Evolutionary conservation across 1,139 yeast genomes (phyloP).

Genomic region (Suhomyces atakaporum): DNA sequence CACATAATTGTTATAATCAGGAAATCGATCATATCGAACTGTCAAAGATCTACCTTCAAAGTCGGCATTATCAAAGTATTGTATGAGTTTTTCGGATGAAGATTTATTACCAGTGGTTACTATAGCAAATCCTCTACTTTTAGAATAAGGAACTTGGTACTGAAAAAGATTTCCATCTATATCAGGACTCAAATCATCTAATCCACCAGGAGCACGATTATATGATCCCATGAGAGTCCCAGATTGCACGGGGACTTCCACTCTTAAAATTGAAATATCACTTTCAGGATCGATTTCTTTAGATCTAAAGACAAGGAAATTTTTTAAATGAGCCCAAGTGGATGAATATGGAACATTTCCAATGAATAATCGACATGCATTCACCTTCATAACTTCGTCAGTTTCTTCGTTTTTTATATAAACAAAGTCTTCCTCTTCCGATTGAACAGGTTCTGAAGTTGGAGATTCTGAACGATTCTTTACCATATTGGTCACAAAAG

Average conservation of each 20-base stretch:
- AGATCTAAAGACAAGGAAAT: constrained; percentile 40
- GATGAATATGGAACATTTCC: constrained; percentile 62
- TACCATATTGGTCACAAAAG: constrained; percentile 35
- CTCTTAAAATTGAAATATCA: constrained; percentile 39
- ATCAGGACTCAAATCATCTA: too few relatives aligned
- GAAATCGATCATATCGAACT: constrained; percentile 58
- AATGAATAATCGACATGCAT: constrained; percentile 47
- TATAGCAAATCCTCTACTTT: constrained; percentile 64
- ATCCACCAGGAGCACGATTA: not conserved
- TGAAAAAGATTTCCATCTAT: constrained; percentile 1
- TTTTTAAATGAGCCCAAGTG: constrained; percentile 57
- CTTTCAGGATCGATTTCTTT: constrained; percentile 31
- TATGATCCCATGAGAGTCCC: not conserved
- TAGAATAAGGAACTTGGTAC: constrained; percentile 10
- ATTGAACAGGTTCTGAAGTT: too few relatives aligned
- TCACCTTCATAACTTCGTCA: constrained; percentile 36
- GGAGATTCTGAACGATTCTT: constrained; percentile 3
- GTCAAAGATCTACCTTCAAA: constrained; percentile 63
- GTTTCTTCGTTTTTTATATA: constrained; percentile 25
- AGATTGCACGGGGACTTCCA: constrained; percentile 55
- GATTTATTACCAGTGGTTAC: constrained; percentile 53
- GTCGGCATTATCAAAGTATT: constrained; percentile 47
- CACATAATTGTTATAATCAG: constrained; percentile 40
- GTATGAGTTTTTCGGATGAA: constrained; percentile 55
- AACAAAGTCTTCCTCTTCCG: constrained; percentile 20